phyloP scores from a whole-genome alignment of 2,329 filamentous ascomycete genomes.

The Ophiostoma australiae region DNA sequence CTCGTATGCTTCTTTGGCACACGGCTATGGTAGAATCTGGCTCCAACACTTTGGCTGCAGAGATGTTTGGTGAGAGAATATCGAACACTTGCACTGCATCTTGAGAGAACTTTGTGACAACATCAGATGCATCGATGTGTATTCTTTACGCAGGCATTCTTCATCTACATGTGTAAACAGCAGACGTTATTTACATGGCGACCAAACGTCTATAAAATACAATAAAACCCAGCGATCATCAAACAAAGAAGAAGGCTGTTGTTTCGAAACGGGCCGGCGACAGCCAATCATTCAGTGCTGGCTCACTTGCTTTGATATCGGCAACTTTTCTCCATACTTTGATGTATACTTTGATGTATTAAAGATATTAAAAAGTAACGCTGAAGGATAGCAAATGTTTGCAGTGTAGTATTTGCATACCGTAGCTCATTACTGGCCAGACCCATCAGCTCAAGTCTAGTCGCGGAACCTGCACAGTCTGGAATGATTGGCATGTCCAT shows the following conservation, averaged over 20 bases:
- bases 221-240: neutral
- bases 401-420: neutral
- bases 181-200: no score
- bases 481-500: neutral
- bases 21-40: no score
- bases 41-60: no score
- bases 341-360: no score
- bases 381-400: neutral
- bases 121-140: no score
- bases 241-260: neutral
- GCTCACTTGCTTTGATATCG: neutral
- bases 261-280: neutral
- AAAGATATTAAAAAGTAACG: neutral
- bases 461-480: neutral
- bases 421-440: neutral
- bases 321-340: neutral
- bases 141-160: no score
- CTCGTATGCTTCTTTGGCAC: neutral
- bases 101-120: no score
- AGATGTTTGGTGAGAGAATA: no score
- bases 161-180: no score
- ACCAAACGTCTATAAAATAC: no score
- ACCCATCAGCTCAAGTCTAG: neutral
- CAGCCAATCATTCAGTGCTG: constrained; percentile 5
- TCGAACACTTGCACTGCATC: no score